Evolutionary conservation across 169 alveolate species (phyloP).

Genomic region (Cryptosporidium parvum): DNA sequence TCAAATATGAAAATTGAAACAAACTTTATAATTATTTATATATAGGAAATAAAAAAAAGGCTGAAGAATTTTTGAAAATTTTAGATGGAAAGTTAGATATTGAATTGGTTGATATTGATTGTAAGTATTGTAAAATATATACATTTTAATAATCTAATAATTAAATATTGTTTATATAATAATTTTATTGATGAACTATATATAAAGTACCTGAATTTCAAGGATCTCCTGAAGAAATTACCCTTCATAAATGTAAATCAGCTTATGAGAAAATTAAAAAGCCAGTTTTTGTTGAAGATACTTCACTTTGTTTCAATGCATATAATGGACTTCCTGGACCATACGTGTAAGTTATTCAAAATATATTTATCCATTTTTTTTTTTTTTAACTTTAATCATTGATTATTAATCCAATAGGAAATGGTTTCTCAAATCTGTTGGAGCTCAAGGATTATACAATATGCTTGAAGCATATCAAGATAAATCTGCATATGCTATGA

Average conservation of each 20-base stretch:
- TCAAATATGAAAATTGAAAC: neutral
- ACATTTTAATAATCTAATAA: no score
- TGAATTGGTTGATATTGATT: slow-evolving; percentile 24
- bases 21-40: neutral
- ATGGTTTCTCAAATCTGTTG: slow-evolving; percentile 88
- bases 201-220: slow-evolving; percentile 82
- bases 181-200: slow-evolving; percentile 1
- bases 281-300: slow-evolving; percentile 92
- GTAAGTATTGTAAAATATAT: slow-evolving; percentile 1
- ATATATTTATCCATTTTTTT: neutral
- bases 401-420: slow-evolving; percentile 80
- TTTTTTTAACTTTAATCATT: neutral
- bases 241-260: slow-evolving; percentile 82
- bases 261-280: slow-evolving; percentile 81
- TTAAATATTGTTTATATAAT: no score
- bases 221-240: slow-evolving; percentile 84
- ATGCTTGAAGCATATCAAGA: slow-evolving; percentile 88
- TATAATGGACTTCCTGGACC: slow-evolving; percentile 95
- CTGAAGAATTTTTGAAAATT: slow-evolving; percentile 27
- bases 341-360: slow-evolving; percentile 85
- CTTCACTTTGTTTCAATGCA: slow-evolving; percentile 92
- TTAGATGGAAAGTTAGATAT: slow-evolving; percentile 4
- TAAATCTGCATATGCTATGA: slow-evolving; percentile 88
- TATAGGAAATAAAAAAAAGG: slow-evolving; percentile 37
- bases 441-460: slow-evolving; percentile 89